Evolutionary conservation across 2,329 filamentous ascomycete species (phyloP).

Genomic region (Xylaria sp.): DNA sequence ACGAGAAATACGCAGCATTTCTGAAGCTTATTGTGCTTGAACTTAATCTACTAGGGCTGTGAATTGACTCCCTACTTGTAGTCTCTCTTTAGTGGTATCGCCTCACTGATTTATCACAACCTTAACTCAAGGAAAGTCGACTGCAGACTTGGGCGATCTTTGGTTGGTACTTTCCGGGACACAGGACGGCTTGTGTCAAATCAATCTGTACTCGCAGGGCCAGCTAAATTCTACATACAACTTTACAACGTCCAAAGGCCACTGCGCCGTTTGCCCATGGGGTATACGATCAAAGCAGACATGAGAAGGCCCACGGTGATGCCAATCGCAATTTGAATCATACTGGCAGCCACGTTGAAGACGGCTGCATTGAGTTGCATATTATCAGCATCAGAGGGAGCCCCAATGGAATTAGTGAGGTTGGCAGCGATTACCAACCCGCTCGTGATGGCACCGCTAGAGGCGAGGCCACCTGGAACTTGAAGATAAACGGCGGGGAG

Average conservation of each 20-base stretch:
- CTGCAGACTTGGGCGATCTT: no score
- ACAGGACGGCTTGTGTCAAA: no score
- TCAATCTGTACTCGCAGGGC: no score
- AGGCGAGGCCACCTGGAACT: constrained; percentile 67
- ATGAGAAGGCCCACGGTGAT: constrained; percentile 66
- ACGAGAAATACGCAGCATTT: no score
- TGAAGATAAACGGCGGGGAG: constrained; percentile 83
- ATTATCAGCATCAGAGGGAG: constrained; percentile 34
- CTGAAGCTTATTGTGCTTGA: no score
- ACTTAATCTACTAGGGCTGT: no score
- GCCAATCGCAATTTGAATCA: constrained; percentile 66
- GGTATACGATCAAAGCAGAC: constrained; percentile 61
- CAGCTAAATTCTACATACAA: no score
- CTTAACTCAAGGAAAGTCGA: no score
- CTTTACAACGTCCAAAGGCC: constrained; percentile 50
- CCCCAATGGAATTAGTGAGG: constrained; percentile 50
- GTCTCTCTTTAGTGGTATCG: no score
- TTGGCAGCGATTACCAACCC: constrained; percentile 63
- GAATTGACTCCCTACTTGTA: no score
- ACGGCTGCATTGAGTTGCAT: constrained; percentile 24
- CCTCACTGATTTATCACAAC: no score
- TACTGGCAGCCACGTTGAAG: constrained; percentile 61
- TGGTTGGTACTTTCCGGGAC: no score
- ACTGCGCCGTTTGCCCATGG: constrained; percentile 62
- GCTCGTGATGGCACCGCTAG: constrained; percentile 62